Conservation (phyloP, 2,329 filamentous ascomycete species). For the Fusarium illudens region DNA sequence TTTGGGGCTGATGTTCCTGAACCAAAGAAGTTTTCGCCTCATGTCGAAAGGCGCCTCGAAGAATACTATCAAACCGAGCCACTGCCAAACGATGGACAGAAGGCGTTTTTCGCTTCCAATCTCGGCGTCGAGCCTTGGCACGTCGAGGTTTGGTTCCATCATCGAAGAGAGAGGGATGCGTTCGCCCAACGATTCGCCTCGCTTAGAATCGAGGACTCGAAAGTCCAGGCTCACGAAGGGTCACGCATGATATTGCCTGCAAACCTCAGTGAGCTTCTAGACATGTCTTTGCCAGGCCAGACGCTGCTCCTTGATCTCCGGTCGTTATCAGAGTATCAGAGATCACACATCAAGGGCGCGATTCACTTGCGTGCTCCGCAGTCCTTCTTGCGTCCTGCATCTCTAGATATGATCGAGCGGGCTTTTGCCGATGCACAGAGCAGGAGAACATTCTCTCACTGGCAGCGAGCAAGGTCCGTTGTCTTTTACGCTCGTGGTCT, state of each 20-base stretch:
- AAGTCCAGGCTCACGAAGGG: slow-evolving; percentile 43
- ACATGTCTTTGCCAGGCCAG: slow-evolving; percentile 58
- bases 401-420: slow-evolving; percentile 60
- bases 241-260: slow-evolving; percentile 61
- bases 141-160: slow-evolving; percentile 65
- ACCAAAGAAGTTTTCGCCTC: slow-evolving; percentile 56
- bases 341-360: slow-evolving; percentile 61
- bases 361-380: slow-evolving; percentile 61
- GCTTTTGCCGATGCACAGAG: slow-evolving; percentile 60
- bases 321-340: slow-evolving; percentile 55
- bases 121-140: slow-evolving; percentile 61
- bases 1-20: slow-evolving; percentile 52
- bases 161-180: slow-evolving; percentile 59
- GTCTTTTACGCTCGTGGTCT: slow-evolving; percentile 62
- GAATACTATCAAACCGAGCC: slow-evolving; percentile 61
- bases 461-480: slow-evolving; percentile 57
- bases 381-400: slow-evolving; percentile 57
- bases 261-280: slow-evolving; percentile 59
- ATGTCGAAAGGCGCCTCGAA: slow-evolving; percentile 61
- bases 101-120: slow-evolving; percentile 63
- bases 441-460: slow-evolving; percentile 56
- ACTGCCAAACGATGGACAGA: slow-evolving; percentile 58
- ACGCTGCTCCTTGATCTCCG: slow-evolving; percentile 61
- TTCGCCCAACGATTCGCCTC: slow-evolving; percentile 56
- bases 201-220: slow-evolving; percentile 52